Conservation (phyloP, 176 grass and related monocot genomes). For the Juncus inflexus region DNA sequence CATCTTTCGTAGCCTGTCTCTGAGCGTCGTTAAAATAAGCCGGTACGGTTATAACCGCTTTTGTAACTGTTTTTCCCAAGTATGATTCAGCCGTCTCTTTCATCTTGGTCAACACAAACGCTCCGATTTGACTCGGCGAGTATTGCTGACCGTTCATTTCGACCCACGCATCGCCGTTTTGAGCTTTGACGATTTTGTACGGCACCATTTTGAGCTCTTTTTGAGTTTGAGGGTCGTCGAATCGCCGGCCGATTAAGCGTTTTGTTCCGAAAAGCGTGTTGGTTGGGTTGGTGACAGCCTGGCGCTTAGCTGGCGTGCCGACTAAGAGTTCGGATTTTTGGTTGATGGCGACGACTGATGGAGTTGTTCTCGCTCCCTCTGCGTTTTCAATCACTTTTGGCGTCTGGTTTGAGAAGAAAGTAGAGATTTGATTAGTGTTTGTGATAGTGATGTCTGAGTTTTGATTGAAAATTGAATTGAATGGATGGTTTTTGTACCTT, state of each 20-base stretch:
- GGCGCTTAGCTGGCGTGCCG: slow-evolving; percentile 72
- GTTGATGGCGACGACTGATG: slow-evolving; percentile 87
- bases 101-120: slow-evolving; percentile 98
- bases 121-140: slow-evolving; percentile 94
- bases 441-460: not conserved
- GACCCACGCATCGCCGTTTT: slow-evolving; percentile 88
- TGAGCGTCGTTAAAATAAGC: slow-evolving; percentile 95
- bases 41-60: slow-evolving; percentile 87
- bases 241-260: slow-evolving; percentile 80
- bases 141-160: slow-evolving; percentile 85
- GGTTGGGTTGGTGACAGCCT: slow-evolving; percentile 87
- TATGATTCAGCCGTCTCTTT: slow-evolving; percentile 82
- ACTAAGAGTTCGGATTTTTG: slow-evolving; percentile 76
- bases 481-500: slow-evolving; percentile 47
- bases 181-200: slow-evolving; percentile 92
- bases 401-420: slow-evolving; percentile 36
- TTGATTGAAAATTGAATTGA: too few species aligned
- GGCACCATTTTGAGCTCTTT: slow-evolving; percentile 99
- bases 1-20: slow-evolving; percentile 92
- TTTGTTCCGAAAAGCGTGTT: slow-evolving; percentile 90
- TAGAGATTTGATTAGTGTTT: slow-evolving; percentile 3
- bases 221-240: slow-evolving; percentile 79
- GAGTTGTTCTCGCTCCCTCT: slow-evolving; percentile 84
- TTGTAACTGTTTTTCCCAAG: slow-evolving; percentile 72
- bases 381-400: slow-evolving; percentile 91